Percentiles rank a stretch among this genome's conserved stretches.
Evolutionary conservation across 2,329 filamentous ascomycete genomes (phyloP).

Genomic region (Rutstroemia sydowiana): DNA sequence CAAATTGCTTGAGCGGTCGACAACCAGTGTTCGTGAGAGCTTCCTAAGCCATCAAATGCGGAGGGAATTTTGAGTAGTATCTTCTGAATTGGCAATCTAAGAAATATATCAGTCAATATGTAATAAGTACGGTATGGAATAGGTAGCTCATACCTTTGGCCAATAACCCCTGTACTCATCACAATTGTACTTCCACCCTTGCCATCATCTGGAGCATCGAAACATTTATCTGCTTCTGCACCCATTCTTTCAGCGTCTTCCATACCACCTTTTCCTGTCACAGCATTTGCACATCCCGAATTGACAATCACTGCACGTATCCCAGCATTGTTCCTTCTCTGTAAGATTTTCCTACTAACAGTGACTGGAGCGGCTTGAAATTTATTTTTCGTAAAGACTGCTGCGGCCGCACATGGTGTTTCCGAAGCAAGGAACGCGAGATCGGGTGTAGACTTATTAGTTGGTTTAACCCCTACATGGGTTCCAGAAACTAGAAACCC

Average conservation of each 20-base stretch:
- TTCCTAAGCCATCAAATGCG: constrained; percentile 63
- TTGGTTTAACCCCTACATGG: constrained; percentile 87
- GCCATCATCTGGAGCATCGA: constrained; percentile 38
- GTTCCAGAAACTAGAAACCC: constrained; percentile 84
- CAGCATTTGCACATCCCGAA: constrained; percentile 93
- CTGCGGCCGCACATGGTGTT: constrained; percentile 75
- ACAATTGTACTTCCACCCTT: constrained; percentile 65
- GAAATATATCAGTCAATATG: background rate
- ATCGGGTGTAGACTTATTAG: constrained; percentile 86
- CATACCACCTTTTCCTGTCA: constrained; percentile 82
- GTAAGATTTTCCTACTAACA: constrained; percentile 67
- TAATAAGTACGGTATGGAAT: background rate
- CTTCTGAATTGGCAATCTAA: constrained; percentile 78
- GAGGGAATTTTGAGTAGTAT: constrained; percentile 77
- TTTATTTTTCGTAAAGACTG: constrained; percentile 96
- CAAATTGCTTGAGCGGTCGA: constrained; percentile 81
- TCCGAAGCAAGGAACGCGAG: constrained; percentile 85
- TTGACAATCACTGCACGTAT: constrained; percentile 84
- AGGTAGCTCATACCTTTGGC: constrained; percentile 56
- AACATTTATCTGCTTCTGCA: constrained; percentile 62
- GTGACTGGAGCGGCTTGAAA: constrained; percentile 96
- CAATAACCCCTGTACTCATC: constrained; percentile 98
- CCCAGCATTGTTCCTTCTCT: constrained; percentile 57
- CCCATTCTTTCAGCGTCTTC: constrained; percentile 87
- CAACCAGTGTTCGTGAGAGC: constrained; percentile 77